These are phyloP conservation scores for Violaceomyces palustris DNA, from an alignment of 1,284 basidiomycete genomes.

Conservation along the genomic window DNA sequence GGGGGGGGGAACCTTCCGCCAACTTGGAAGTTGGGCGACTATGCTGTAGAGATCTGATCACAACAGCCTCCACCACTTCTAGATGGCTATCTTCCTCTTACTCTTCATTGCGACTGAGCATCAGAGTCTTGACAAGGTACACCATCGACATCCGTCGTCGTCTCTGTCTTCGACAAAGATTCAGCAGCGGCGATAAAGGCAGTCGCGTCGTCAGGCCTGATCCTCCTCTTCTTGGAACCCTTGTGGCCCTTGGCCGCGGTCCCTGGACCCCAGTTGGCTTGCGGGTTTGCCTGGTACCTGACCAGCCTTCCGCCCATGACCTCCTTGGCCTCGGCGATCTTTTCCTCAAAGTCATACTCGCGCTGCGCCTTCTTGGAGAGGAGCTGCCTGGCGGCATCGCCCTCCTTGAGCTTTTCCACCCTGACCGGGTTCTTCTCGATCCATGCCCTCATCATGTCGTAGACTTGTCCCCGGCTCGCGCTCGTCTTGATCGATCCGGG, in stretches of 20 bases:
- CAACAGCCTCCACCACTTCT: too few species aligned
- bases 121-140: too few species aligned
- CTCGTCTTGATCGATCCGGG: slow-evolving; percentile 87
- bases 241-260: slow-evolving; percentile 47
- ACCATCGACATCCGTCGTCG: too few species aligned
- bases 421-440: slow-evolving; percentile 70
- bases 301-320: slow-evolving; percentile 32
- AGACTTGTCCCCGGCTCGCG: slow-evolving; percentile 67
- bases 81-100: too few species aligned
- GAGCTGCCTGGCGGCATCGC: slow-evolving; percentile 65
- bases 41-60: too few species aligned
- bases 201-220: slow-evolving; percentile 28
- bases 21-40: too few species aligned
- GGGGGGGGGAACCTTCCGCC: too few species aligned
- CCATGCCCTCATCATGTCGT: slow-evolving; percentile 80
- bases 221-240: slow-evolving; percentile 26
- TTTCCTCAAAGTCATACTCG: slow-evolving; percentile 27
- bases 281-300: slow-evolving; percentile 85
- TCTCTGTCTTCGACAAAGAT: too few species aligned
- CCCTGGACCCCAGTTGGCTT: slow-evolving; percentile 82
- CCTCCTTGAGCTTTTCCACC: slow-evolving; percentile 59
- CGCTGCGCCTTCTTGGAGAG: slow-evolving; percentile 58
- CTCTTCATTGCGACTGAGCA: too few species aligned
- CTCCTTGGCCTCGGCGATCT: too few species aligned
- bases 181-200: too few species aligned